Conservation (phyloP, 164 flowering plant species). For the Vitis riparia region DNA sequence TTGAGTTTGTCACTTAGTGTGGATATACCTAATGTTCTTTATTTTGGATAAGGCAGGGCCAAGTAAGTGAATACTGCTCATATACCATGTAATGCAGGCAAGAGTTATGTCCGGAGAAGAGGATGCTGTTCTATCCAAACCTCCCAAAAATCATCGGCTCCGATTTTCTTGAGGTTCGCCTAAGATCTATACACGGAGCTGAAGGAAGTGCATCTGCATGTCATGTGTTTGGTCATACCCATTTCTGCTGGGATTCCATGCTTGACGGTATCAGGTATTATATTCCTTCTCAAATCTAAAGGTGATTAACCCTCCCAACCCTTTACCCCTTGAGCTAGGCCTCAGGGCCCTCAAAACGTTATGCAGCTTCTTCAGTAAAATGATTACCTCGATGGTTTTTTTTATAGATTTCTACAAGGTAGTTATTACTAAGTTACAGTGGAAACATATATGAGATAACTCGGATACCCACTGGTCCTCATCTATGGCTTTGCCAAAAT, state of each 20-base stretch:
- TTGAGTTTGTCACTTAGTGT: not conserved
- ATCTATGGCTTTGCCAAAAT: too few relatives aligned
- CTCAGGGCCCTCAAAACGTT: too few relatives aligned
- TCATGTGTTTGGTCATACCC: constrained; percentile 87
- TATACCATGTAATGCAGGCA: constrained; percentile 41
- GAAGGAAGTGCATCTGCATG: constrained; percentile 49
- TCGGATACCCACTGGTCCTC: too few relatives aligned
- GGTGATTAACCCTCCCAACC: too few relatives aligned
- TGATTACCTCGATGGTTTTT: too few relatives aligned
- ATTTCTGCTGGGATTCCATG: constrained; percentile 83
- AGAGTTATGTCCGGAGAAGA: constrained; percentile 89
- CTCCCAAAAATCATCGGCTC: constrained; percentile 87
- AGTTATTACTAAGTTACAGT: too few relatives aligned
- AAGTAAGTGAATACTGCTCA: not conserved
- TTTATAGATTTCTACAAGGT: too few relatives aligned
- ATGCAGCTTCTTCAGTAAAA: too few relatives aligned
- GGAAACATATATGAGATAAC: too few relatives aligned
- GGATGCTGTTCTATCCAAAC: constrained; percentile 86
- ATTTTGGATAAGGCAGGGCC: not conserved
- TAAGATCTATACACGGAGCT: constrained; percentile 64
- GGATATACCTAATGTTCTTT: too few relatives aligned
- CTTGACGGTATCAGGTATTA: constrained; percentile 77
- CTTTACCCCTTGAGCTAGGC: too few relatives aligned
- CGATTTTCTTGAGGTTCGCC: constrained; percentile 62
- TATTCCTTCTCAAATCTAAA: not conserved